phyloP scores from a whole-genome alignment of 1,284 basidiomycete genomes.

The Fistulinella staudtii region DNA sequence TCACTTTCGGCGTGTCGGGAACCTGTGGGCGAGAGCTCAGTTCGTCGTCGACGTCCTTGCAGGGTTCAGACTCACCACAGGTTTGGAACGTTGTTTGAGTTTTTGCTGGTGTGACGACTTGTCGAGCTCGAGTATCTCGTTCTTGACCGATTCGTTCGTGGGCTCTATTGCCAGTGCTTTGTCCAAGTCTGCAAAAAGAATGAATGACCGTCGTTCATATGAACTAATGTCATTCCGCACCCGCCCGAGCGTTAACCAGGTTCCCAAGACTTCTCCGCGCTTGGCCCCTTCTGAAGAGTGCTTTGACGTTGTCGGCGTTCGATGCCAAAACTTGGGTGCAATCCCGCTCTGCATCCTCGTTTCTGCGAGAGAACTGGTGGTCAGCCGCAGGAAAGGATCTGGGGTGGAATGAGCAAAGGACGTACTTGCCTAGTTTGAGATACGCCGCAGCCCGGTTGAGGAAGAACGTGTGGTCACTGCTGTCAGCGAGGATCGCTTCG shows the following conservation, averaged over 20 bases:
- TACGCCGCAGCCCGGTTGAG: slow-evolving; percentile 81
- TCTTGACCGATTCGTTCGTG: slow-evolving; percentile 50
- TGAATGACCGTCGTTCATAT: slow-evolving; percentile 8
- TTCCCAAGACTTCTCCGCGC: slow-evolving; percentile 53
- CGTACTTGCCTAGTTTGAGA: slow-evolving; percentile 82
- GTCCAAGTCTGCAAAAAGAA: slow-evolving; percentile 52
- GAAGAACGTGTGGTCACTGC: slow-evolving; percentile 60
- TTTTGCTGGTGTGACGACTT: slow-evolving; percentile 34
- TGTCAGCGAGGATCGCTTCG: slow-evolving; percentile 63
- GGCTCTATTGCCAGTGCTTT: slow-evolving; percentile 55
- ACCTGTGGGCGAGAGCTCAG: slow-evolving; percentile 10
- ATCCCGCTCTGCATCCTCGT: slow-evolving; percentile 72
- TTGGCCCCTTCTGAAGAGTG: slow-evolving; percentile 67
- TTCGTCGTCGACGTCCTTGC: slow-evolving; percentile 4
- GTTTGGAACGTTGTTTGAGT: slow-evolving; percentile 29
- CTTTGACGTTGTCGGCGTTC: slow-evolving; percentile 62
- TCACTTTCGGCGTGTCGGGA: slow-evolving; percentile 6
- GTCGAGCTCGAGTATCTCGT: slow-evolving; percentile 50
- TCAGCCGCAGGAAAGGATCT: slow-evolving; percentile 5
- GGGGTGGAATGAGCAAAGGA: slow-evolving; percentile 15
- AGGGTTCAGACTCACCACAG: slow-evolving; percentile 11
- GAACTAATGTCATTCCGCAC: slow-evolving; percentile 36
- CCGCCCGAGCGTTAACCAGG: slow-evolving; percentile 51
- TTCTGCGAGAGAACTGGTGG: slow-evolving; percentile 36
- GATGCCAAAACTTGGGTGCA: slow-evolving; percentile 56